These are phyloP conservation scores for Gaeumannomyces tritici DNA, from an alignment of 2,329 filamentous ascomycete species.

Conservation along the genomic window DNA sequence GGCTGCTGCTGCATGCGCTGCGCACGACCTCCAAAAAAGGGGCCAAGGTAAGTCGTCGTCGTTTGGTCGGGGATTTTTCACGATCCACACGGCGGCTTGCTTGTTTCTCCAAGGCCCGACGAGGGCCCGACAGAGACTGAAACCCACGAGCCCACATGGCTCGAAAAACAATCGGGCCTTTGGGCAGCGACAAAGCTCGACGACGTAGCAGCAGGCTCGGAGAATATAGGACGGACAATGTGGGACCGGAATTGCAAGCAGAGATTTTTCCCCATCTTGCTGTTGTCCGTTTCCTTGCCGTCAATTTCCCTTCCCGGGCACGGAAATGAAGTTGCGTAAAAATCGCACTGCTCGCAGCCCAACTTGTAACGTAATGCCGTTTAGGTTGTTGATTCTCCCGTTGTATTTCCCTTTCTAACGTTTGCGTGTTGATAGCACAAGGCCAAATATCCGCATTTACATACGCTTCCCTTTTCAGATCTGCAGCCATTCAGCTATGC, in stretches of 20 bases:
- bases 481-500: too few species aligned
- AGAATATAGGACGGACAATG: neutral
- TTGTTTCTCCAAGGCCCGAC: neutral
- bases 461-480: too few species aligned
- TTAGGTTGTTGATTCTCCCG: too few species aligned
- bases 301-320: neutral
- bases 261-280: too few species aligned
- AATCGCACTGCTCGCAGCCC: too few species aligned
- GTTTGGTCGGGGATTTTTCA: neutral
- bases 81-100: neutral
- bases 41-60: too few species aligned
- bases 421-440: too few species aligned
- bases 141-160: neutral
- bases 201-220: neutral
- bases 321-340: too few species aligned
- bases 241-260: neutral
- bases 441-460: too few species aligned
- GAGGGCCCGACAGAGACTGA: neutral
- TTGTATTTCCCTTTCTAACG: too few species aligned
- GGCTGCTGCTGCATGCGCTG: neutral
- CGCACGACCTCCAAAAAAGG: neutral
- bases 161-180: neutral
- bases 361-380: too few species aligned
- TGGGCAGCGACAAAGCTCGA: neutral
- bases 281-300: too few species aligned